phyloP scores from a whole-genome alignment of 768 basidiomycete species.

The Scleroderma bovista region DNA sequence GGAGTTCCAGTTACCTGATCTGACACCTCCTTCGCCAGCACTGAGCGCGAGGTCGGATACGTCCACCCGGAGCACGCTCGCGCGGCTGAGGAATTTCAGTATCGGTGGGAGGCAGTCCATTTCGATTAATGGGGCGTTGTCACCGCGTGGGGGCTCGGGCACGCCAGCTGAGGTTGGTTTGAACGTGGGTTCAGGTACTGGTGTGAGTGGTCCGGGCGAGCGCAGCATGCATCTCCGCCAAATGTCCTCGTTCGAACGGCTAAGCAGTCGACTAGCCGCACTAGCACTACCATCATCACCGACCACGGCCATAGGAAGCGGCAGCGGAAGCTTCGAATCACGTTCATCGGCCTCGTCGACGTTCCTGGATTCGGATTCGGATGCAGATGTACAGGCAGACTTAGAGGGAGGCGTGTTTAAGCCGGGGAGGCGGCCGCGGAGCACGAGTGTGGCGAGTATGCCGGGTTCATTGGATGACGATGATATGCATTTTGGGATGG shows the following conservation, averaged over 20 bases:
- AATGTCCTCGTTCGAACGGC: slow-evolving; percentile 72
- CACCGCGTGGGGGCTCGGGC: slow-evolving; percentile 20
- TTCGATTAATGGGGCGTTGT: slow-evolving; percentile 20
- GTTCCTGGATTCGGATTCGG: slow-evolving; percentile 46
- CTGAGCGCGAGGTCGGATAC: slow-evolving; percentile 91
- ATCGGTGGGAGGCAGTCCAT: slow-evolving; percentile 49
- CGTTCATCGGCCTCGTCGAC: slow-evolving; percentile 47
- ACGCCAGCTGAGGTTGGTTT: not conserved
- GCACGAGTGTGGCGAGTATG: slow-evolving; percentile 77
- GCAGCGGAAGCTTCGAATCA: slow-evolving; percentile 54
- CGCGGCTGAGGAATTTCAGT: slow-evolving; percentile 73
- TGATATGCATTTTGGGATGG: slow-evolving; percentile 51
- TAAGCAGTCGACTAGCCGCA: slow-evolving; percentile 54
- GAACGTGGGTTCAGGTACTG: slow-evolving; percentile 12
- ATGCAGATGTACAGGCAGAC: slow-evolving; percentile 30
- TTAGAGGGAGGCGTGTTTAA: slow-evolving; percentile 36
- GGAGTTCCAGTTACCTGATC: slow-evolving; percentile 73
- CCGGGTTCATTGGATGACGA: slow-evolving; percentile 72
- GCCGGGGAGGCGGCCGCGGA: slow-evolving; percentile 38
- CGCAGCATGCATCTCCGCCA: slow-evolving; percentile 51
- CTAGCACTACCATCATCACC: slow-evolving; percentile 33
- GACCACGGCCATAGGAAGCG: slow-evolving; percentile 25
- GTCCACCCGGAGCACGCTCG: slow-evolving; percentile 65
- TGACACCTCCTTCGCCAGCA: slow-evolving; percentile 85
- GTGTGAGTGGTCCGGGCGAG: slow-evolving; percentile 10